Percentiles rank a stretch among this genome's conserved stretches.
Conservation (phyloP, 371 early-diverging fungal genomes). For the Blastocladiella emersonii region DNA sequence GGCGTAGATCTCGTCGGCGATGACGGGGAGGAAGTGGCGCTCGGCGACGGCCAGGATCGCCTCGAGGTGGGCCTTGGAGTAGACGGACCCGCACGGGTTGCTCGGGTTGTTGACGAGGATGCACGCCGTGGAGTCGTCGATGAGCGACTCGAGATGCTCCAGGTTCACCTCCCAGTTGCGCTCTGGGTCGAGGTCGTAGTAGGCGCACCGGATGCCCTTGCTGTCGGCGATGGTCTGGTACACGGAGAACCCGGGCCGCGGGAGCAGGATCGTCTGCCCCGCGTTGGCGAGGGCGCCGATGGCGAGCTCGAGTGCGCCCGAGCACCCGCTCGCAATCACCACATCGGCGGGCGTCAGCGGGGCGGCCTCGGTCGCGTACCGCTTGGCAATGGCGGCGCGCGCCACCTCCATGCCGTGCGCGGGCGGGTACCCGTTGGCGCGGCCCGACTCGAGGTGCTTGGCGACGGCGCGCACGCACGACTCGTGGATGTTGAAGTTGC, state of each 20-base stretch:
- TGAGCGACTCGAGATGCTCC: slow-evolving; percentile 56
- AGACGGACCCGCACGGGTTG: slow-evolving; percentile 86
- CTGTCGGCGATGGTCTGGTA: slow-evolving; percentile 70
- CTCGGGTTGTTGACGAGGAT: slow-evolving; percentile 69
- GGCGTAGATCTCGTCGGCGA: slow-evolving; percentile 86
- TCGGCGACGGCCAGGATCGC: slow-evolving; percentile 59
- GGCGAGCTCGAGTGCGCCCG: slow-evolving; percentile 66
- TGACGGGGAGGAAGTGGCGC: slow-evolving; percentile 60
- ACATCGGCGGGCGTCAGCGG: slow-evolving; percentile 62
- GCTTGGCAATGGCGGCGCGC: slow-evolving; percentile 52
- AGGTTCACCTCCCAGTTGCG: slow-evolving; percentile 76
- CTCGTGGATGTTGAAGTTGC: slow-evolving; percentile 68
- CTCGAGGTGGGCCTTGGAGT: slow-evolving; percentile 49
- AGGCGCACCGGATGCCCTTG: slow-evolving; percentile 57
- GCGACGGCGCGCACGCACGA: slow-evolving; percentile 52
- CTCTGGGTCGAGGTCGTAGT: slow-evolving; percentile 62
- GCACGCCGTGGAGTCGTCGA: slow-evolving; percentile 64
- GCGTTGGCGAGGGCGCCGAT: slow-evolving; percentile 57
- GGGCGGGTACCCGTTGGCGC: slow-evolving; percentile 73
- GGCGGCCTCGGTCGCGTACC: slow-evolving; percentile 46
- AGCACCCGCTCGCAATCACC: slow-evolving; percentile 69
- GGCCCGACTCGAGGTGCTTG: slow-evolving; percentile 43
- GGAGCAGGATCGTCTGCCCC: slow-evolving; percentile 32
- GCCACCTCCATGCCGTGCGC: slow-evolving; percentile 50
- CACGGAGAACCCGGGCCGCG: slow-evolving; percentile 58